Base-by-base conservation (phyloP, 179 eudicot species). In the Camellia oleifera region DNA sequence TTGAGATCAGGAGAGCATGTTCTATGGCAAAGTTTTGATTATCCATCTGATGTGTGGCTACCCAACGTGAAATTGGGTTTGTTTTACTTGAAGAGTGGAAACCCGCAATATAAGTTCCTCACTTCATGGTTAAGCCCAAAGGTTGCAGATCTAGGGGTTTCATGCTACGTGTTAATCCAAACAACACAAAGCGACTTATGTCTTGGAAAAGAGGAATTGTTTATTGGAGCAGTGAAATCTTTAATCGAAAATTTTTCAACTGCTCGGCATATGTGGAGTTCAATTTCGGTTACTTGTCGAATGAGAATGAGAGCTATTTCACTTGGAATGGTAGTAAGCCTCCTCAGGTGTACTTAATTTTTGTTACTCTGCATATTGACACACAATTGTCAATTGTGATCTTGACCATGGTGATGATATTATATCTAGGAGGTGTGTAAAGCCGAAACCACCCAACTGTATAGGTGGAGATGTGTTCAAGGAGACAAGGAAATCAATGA, bases 21-120 rank as follows among this genome's bases (percentile, higher is more conserved):
- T 5, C 44, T 64, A 2, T 79, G 82, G 82, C 82, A 79, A 26
- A 79, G 82, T 65, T 79, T 79, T 63, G 77, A 79, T 52, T 20
- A 60, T 14, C 82, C 77, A 1, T 26, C 77, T 18, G 82, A 79
- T 50, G 61, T 63, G 3, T 71, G 20, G 70, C 77, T 79, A n/a
- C 77, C 77, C 13, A 64, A 62, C 50, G 40, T 75, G 76, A 76
- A 45, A 70, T 48, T 68, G 23, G 81, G 84, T 4, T 72, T 72
- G 65, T 76, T 81, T 32, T 3, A 44, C 20, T 56, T 40, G 67
- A 40, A 32, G 3, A 75, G 13, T 4, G 66, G 7, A 20, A 7
- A 50, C 6, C 18, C 15, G 7, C 40, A 9, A 14, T 44, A 2
- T 2, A 11, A 3, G 8, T 44, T 32, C 32, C 66, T 58, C 12